Evolutionary conservation across 1,284 basidiomycete species (phyloP).

Genomic region (Inonotus obliquus): DNA sequence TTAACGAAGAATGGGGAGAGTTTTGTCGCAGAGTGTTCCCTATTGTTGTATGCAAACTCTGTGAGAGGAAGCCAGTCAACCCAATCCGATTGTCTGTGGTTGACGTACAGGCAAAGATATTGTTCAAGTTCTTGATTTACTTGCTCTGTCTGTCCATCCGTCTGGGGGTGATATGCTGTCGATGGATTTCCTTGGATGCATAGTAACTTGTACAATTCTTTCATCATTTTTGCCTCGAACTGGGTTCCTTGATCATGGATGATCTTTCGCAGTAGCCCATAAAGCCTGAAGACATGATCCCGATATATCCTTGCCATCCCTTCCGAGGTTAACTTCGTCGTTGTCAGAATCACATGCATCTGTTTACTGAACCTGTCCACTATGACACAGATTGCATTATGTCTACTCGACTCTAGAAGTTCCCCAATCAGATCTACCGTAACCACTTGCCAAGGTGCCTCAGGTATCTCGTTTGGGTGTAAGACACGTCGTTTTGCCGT

Average conservation of each 20-base stretch:
- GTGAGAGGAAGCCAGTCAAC: slow-evolving; percentile 21
- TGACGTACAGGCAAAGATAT: slow-evolving; percentile 21
- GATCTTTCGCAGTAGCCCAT: slow-evolving; percentile 24
- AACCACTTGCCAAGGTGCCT: neutral
- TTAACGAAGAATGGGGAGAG: slow-evolving; percentile 26
- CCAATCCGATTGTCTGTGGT: slow-evolving; percentile 31
- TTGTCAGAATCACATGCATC: slow-evolving; percentile 20
- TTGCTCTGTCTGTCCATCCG: slow-evolving; percentile 27
- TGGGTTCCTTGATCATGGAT: slow-evolving; percentile 25
- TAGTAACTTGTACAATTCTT: slow-evolving; percentile 12
- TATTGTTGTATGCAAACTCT: slow-evolving; percentile 25
- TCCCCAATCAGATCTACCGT: slow-evolving; percentile 21
- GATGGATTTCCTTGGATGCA: slow-evolving; percentile 21
- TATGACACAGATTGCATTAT: slow-evolving; percentile 23
- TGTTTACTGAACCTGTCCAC: slow-evolving; percentile 20
- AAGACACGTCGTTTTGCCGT: neutral
- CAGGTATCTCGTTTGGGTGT: neutral
- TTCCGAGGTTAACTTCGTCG: slow-evolving; percentile 17
- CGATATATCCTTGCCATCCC: slow-evolving; percentile 18
- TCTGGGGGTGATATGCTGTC: slow-evolving; percentile 25
- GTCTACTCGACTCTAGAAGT: slow-evolving; percentile 8
- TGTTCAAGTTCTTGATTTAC: slow-evolving; percentile 26
- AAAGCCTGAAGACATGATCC: slow-evolving; percentile 17
- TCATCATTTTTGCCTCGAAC: slow-evolving; percentile 22
- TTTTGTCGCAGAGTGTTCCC: slow-evolving; percentile 21